Evolutionary conservation across 2,329 filamentous ascomycete species (phyloP), one percentile per base, ranked within the genome.

Genomic region (Trematosphaeria pertusa): DNA sequence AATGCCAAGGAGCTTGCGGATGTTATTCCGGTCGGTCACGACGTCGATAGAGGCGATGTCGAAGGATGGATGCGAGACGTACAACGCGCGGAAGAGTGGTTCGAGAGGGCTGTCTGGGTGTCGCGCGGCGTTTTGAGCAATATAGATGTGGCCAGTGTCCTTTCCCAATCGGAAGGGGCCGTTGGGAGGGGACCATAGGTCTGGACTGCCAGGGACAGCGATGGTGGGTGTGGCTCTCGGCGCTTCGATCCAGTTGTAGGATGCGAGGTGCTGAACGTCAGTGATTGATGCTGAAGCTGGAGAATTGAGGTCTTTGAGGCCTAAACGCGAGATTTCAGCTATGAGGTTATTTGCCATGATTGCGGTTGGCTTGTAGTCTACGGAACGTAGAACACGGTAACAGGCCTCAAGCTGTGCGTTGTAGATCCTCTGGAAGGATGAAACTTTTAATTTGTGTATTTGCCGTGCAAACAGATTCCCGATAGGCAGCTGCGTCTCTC

Each of bases 231-330:
- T 77, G 5, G 76, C 73, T 5, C 47, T 58, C 0, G 63, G 43
- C 18, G 65, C 62, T 40, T 76, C 71, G 40, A 79, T 67, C 78
- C 77, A 81, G 56, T 76, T 81, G 60, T 81, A 81, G 2, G 79
- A 81, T 2, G 78, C 66, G 9, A 80, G 48, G 36, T 73, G 65
- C 41, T 71, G 61, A 7, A 74, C 67, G 21, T 73, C 56, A 3
- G 66, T 70, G 47, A 78, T 77, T 26, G 50, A 50, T 34, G 39
- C 53, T 37, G 19, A 42, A 31, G 47, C 33, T 24, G 41, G 44
- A 44, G 37, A 48, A 34, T 46, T 39, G 46, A 54, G 37, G 24
- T 46, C 42, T 46, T 51, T 17, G 31, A 56, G 50, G 46, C 22
- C 35, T 30, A 18, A 40, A 24, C 53, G 53, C 8, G 43, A 53